phyloP scores from a whole-genome alignment of 139 green algal genomes.

The Desmodesmus armatus region DNA sequence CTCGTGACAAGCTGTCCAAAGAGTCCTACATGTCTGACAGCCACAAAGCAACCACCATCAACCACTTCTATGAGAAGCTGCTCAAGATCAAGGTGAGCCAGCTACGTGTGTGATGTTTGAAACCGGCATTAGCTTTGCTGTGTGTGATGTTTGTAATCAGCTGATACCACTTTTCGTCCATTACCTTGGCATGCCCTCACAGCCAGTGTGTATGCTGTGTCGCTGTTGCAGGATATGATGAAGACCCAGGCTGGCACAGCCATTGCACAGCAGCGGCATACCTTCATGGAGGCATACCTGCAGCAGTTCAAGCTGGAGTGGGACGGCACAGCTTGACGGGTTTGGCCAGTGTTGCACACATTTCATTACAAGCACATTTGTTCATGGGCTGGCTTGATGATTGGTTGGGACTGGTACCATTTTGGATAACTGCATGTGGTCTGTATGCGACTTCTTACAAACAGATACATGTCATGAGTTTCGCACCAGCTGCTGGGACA shows the following conservation, averaged over 20 bases:
- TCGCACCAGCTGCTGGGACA: too few relatives aligned
- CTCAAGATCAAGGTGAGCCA: constrained; percentile 72
- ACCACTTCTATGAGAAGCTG: constrained; percentile 89
- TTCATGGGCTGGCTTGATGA: too few relatives aligned
- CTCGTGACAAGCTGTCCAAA: constrained; percentile 58
- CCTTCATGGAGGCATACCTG: constrained; percentile 76
- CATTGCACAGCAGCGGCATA: constrained; percentile 67
- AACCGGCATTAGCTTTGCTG: background rate
- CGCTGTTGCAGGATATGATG: constrained; percentile 69
- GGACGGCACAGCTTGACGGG: constrained; percentile 54
- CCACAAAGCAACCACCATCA: constrained; percentile 73
- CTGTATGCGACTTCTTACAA: too few relatives aligned
- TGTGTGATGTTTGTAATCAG: background rate
- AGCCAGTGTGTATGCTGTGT: background rate
- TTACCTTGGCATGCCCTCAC: background rate
- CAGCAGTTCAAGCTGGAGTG: constrained; percentile 72
- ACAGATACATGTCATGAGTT: too few relatives aligned
- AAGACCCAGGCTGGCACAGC: constrained; percentile 65
- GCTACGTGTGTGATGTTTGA: background rate
- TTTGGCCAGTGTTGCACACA: too few relatives aligned
- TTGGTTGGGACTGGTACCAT: too few relatives aligned
- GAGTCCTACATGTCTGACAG: constrained; percentile 66
- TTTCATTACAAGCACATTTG: too few relatives aligned
- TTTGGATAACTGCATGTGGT: too few relatives aligned
- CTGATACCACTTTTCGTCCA: background rate